Percentiles rank a stretch among this genome's conserved stretches.
Evolutionary conservation across 2,329 filamentous ascomycete genomes (phyloP).

Genomic region (Metarhizium humberi): DNA sequence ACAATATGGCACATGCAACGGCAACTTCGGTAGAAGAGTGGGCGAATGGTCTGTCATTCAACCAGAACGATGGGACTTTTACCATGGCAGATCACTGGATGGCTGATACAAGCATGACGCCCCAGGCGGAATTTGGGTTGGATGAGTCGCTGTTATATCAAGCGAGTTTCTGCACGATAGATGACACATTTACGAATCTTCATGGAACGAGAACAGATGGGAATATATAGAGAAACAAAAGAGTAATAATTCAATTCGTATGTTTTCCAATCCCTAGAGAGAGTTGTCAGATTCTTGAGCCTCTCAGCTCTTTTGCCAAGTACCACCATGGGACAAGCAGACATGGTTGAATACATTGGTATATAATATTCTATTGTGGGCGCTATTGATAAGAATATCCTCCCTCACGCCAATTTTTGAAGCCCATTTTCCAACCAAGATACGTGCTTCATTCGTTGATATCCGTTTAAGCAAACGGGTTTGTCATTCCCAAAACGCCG

Average conservation of each 20-base stretch:
- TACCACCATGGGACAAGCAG: background rate
- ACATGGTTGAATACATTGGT: background rate
- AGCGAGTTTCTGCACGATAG: slow-evolving; percentile 11
- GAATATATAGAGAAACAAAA: background rate
- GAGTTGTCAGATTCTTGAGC: background rate
- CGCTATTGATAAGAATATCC: background rate
- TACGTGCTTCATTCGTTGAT: no score
- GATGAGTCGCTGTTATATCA: slow-evolving; percentile 14
- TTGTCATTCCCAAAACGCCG: no score
- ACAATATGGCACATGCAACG: background rate
- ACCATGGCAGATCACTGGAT: slow-evolving; percentile 15
- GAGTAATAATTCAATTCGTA: background rate
- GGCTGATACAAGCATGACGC: slow-evolving; percentile 11
- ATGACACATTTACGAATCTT: slow-evolving; percentile 14
- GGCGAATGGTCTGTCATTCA: slow-evolving; percentile 18
- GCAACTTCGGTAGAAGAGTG: slow-evolving; percentile 18
- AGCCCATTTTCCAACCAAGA: no score
- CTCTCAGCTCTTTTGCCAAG: background rate
- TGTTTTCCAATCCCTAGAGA: background rate
- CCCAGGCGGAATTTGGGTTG: slow-evolving; percentile 15
- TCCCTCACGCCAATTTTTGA: background rate
- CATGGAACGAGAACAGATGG: background rate
- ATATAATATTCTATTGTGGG: background rate
- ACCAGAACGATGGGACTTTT: slow-evolving; percentile 12
- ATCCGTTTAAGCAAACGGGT: no score